Base-by-base conservation (phyloP, 495 filamentous ascomycete species). In the Tuber melanosporum region DNA sequence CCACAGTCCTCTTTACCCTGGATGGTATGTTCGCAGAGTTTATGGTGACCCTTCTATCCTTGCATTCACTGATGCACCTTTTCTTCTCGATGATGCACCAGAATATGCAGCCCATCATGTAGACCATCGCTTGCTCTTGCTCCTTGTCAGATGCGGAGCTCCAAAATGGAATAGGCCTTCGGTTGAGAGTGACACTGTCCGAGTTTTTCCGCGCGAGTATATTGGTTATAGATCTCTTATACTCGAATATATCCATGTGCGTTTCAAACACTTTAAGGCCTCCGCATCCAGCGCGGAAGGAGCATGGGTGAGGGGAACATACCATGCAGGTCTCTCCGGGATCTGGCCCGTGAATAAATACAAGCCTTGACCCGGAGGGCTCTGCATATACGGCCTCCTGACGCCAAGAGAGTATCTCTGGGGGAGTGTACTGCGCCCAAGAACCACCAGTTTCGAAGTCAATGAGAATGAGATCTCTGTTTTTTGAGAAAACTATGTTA, bases 61-160 rank as follows among this genome's bases (percentile, higher is more conserved):
- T 26, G 14, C 57, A 66, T 14, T 73, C 77, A 19, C 73, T 71
- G 46, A 80, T 45, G 15, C 78, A 80, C 7, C 57, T 14, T 14
- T 39, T 57, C 14, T 47, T 71, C 46, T 80, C 78, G 41, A 80
- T 71, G 7, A 80, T 36, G 71, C 78, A 80, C 78, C 78, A 80
- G 45, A 80, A 69, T 10, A 77, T 76, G 14, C 77, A 80, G 2
- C 71, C 73, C 32, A 80, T 47, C 78, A 80, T 80, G 77, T 78
- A 80, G 32, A 76, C 73, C 78, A 80, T 80, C 32, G 78, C 78
- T 22, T 49, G 66, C n/a, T 76, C 71, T 36, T 17, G 49, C 62
- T 49, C 79, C n/a, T 8, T 10, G 15, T 42, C 46, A 14, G 46
- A 49, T 4, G 78, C 78, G 5, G 36, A 39, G 2, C 43, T 17